A percentile compares a stretch with the other conserved stretches of the same genome.
phyloP scores from a whole-genome alignment of 805 yeast genomes.

The Candida caryicola region DNA sequence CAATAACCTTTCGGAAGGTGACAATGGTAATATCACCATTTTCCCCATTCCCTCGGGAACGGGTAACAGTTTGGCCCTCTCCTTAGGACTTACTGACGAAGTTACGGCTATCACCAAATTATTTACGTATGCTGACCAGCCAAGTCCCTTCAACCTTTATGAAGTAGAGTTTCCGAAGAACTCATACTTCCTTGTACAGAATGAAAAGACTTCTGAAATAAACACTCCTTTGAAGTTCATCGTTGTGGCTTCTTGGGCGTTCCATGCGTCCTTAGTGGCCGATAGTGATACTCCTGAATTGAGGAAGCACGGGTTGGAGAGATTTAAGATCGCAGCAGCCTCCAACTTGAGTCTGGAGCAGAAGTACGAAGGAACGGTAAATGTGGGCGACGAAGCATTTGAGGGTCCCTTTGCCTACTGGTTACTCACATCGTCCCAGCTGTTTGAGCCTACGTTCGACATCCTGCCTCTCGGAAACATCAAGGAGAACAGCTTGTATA shows the following conservation, averaged over 20 bases:
- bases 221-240: conserved; percentile 33
- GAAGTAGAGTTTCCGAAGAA: conserved; percentile 41
- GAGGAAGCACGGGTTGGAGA: conserved; percentile 57
- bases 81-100: conserved; percentile 43
- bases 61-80: conserved; percentile 76
- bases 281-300: conserved; percentile 70
- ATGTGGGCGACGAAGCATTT: conserved; percentile 13
- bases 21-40: conserved; percentile 18
- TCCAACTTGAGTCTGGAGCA: conserved; percentile 51
- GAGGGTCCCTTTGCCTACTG: conserved; percentile 56
- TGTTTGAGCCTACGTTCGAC: conserved; percentile 57
- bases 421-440: conserved; percentile 51
- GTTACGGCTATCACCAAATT: conserved; percentile 33
- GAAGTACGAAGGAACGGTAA: conserved; percentile 44
- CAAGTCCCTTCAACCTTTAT: conserved; percentile 43
- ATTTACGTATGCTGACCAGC: conserved; percentile 22
- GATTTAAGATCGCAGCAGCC: conserved; percentile 70
- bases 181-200: conserved; percentile 20
- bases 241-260: conserved; percentile 80
- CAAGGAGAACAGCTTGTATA: conserved; percentile 39
- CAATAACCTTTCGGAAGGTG: conserved; percentile 39
- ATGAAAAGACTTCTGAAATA: conserved; percentile 14
- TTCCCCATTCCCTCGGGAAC: conserved; percentile 72
- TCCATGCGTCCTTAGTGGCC: conserved; percentile 83
- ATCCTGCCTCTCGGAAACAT: conserved; percentile 62